Evolutionary conservation across 2,329 filamentous ascomycete species (phyloP).

Genomic region (Hypoxylon sp.): DNA sequence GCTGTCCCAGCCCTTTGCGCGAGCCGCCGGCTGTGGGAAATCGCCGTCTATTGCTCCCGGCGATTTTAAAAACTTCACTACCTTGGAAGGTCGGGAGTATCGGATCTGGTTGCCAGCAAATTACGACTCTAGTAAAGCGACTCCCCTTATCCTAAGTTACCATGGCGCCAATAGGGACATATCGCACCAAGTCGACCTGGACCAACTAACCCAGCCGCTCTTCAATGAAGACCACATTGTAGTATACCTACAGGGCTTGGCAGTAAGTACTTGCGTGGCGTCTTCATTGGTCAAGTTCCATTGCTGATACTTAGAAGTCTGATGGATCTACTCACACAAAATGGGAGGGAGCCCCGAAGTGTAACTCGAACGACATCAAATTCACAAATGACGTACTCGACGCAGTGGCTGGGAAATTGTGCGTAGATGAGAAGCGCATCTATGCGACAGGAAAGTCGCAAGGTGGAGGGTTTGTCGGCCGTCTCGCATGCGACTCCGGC

Average conservation of each 20-base stretch:
- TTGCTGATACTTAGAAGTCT: slow-evolving; percentile 28
- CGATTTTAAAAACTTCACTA: slow-evolving; percentile 39
- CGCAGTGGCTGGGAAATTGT: slow-evolving; percentile 46
- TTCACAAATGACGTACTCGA: slow-evolving; percentile 51
- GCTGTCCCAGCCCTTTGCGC: slow-evolving; percentile 11
- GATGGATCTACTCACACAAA: slow-evolving; percentile 29
- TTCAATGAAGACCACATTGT: slow-evolving; percentile 49
- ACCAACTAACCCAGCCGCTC: slow-evolving; percentile 40
- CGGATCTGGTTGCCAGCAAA: slow-evolving; percentile 45
- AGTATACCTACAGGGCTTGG: slow-evolving; percentile 48
- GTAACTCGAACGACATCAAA: slow-evolving; percentile 48
- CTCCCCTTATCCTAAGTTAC: slow-evolving; percentile 50
- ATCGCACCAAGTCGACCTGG: slow-evolving; percentile 41
- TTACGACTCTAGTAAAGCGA: slow-evolving; percentile 39
- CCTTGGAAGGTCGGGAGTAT: slow-evolving; percentile 41
- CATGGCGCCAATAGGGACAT: slow-evolving; percentile 49
- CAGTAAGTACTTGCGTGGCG: slow-evolving; percentile 29
- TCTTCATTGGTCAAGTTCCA: background rate
- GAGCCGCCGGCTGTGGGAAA: slow-evolving; percentile 35
- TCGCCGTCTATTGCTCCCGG: slow-evolving; percentile 27
- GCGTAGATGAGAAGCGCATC: slow-evolving; percentile 49
- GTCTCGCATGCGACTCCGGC: slow-evolving; percentile 48
- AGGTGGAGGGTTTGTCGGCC: slow-evolving; percentile 49
- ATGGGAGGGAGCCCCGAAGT: slow-evolving; percentile 44
- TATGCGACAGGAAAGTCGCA: slow-evolving; percentile 53